phyloP scores from a whole-genome alignment of 768 basidiomycete species.

The Polyporus arcularius region DNA sequence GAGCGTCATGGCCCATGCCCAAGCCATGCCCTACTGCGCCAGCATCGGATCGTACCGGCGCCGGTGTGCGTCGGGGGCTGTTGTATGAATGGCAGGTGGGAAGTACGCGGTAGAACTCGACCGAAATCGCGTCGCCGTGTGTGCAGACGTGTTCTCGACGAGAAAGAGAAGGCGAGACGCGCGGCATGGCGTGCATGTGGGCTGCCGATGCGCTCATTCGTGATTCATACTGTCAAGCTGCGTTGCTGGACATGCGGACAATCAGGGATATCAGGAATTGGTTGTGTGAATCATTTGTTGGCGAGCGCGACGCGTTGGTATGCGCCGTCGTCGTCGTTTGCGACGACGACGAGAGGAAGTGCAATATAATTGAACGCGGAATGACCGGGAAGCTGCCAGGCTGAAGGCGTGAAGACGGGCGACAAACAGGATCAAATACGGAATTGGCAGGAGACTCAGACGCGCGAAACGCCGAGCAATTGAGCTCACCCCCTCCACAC shows the following conservation, averaged over 20 bases:
- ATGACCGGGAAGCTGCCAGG: neutral
- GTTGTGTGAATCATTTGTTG: neutral
- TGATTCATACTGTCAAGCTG: neutral
- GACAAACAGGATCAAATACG: constrained; percentile 22
- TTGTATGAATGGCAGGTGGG: neutral
- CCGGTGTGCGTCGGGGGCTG: neutral
- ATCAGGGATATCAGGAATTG: neutral
- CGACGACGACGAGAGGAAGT: neutral
- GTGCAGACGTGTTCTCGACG: neutral
- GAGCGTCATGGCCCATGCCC: too few species aligned
- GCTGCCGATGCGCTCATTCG: constrained; percentile 4
- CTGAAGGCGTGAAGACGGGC: constrained; percentile 6
- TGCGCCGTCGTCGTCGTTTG: neutral
- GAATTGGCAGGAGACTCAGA: constrained; percentile 5
- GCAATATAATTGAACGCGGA: neutral
- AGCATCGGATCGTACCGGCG: neutral
- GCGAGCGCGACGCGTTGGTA: neutral
- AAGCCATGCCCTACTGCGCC: too few species aligned
- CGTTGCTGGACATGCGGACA: neutral
- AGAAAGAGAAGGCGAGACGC: constrained; percentile 6
- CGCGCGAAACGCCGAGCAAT: constrained; percentile 9
- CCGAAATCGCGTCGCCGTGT: constrained; percentile 11
- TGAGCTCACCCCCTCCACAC: constrained; percentile 14
- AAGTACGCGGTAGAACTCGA: neutral
- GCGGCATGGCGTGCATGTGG: constrained; percentile 6